phyloP scores from a whole-genome alignment of 139 green algal species.

The Limnomonas spitsbergensis region DNA sequence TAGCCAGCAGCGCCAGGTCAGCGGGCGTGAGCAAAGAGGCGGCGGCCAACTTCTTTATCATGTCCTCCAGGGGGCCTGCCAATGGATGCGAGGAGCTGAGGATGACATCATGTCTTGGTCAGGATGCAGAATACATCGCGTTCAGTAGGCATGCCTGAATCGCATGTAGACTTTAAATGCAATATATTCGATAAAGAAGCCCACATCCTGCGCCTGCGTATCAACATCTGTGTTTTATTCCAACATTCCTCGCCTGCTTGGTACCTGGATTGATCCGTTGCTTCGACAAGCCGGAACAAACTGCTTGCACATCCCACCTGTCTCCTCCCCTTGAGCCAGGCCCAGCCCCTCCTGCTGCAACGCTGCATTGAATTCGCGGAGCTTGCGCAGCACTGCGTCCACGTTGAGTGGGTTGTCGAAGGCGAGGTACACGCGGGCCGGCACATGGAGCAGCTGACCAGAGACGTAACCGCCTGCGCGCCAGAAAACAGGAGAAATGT shows the following conservation, averaged over 20 bases:
- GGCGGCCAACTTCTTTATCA: constrained; percentile 47
- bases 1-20: constrained; percentile 27
- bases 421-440: constrained; percentile 33
- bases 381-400: constrained; percentile 43
- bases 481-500: no score
- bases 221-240: no score
- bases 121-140: no score
- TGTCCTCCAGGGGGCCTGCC: constrained; percentile 30
- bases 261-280: not conserved
- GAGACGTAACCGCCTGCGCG: not conserved
- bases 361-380: constrained; percentile 36
- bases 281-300: not conserved
- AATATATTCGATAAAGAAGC: no score
- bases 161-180: no score
- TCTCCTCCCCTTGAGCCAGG: not conserved
- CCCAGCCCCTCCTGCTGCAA: constrained; percentile 11
- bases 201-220: no score
- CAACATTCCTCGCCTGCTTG: no score
- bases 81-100: not conserved
- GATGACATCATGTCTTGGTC: no score
- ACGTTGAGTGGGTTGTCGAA: constrained; percentile 52
- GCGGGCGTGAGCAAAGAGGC: not conserved
- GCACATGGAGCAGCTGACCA: constrained; percentile 22
- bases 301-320: no score
- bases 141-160: no score